A percentile compares a stretch with the other conserved stretches of the same genome.
phyloP scores from a whole-genome alignment of 2,329 filamentous ascomycete genomes.

The Fusarium sp. region DNA sequence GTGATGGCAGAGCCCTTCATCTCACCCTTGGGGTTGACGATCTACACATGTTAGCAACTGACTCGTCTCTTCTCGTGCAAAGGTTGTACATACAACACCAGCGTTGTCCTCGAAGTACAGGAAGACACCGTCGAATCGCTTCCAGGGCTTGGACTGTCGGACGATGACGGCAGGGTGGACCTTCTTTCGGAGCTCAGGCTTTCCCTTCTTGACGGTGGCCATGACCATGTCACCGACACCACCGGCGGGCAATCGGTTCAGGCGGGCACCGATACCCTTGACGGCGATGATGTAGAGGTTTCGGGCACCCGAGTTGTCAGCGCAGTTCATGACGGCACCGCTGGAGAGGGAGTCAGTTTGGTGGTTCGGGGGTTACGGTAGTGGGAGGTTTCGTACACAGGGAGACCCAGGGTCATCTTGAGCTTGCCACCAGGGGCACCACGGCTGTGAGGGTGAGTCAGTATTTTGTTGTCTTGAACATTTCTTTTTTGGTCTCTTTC shows the following conservation, averaged over 20 bases:
- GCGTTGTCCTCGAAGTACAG: conserved; percentile 99
- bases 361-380: conserved; percentile 16
- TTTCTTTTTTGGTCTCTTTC: conserved; percentile 6
- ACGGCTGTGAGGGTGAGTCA: conserved; percentile 66
- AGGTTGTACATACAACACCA: conserved; percentile 81
- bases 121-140: conserved; percentile 97
- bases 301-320: conserved; percentile 98
- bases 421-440: conserved; percentile 99
- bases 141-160: conserved; percentile 99
- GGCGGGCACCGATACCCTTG: conserved; percentile 96
- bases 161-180: conserved; percentile 99
- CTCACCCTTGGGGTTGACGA: conserved; percentile 99
- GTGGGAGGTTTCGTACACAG: conserved; percentile 75
- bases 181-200: conserved; percentile 99
- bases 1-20: conserved; percentile 99
- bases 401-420: conserved; percentile 99
- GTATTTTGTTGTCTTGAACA: conserved; percentile 30
- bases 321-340: conserved; percentile 99
- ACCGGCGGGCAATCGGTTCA: conserved; percentile 96
- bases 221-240: conserved; percentile 99
- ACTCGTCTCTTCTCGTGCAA: neutral
- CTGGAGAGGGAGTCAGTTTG: conserved; percentile 60
- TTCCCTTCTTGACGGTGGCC: conserved; percentile 99
- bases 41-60: conserved; percentile 67
- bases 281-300: conserved; percentile 99